Conservation (phyloP, 176 grass and related monocot genomes). For the Dendrocalamus sinicus region DNA sequence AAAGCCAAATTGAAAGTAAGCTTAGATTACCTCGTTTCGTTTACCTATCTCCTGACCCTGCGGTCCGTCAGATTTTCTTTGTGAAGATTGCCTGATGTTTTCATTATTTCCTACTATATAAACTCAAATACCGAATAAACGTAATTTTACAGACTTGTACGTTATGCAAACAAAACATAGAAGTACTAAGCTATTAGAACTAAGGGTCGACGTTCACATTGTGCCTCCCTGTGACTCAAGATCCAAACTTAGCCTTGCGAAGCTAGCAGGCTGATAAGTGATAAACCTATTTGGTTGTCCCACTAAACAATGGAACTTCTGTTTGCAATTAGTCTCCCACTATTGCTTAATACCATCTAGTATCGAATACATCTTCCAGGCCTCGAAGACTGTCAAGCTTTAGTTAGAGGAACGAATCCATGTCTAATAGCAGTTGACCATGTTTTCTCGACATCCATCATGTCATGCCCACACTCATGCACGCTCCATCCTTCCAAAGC, state of each 20-base stretch:
- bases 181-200: conserved; percentile 23
- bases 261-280: conserved; percentile 14
- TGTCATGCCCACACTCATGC: conserved; percentile 70
- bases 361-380: neutral
- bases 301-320: neutral
- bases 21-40: neutral
- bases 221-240: neutral
- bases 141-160: neutral
- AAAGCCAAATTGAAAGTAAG: neutral
- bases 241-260: neutral
- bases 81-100: neutral
- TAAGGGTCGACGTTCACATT: neutral
- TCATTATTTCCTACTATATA: neutral
- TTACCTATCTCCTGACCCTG: neutral
- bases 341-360: neutral
- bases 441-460: conserved; percentile 61
- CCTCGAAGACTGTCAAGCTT: conserved; percentile 22
- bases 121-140: neutral
- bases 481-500: conserved; percentile 62
- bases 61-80: neutral
- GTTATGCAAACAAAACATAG: conserved; percentile 8
- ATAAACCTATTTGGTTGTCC: neutral
- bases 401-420: conserved; percentile 61
- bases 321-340: neutral
- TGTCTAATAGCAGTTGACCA: conserved; percentile 65